Percentiles rank a stretch among this genome's conserved stretches.
phyloP scores from a whole-genome alignment of 805 yeast genomes.

The Barnettozyma salicaria region DNA sequence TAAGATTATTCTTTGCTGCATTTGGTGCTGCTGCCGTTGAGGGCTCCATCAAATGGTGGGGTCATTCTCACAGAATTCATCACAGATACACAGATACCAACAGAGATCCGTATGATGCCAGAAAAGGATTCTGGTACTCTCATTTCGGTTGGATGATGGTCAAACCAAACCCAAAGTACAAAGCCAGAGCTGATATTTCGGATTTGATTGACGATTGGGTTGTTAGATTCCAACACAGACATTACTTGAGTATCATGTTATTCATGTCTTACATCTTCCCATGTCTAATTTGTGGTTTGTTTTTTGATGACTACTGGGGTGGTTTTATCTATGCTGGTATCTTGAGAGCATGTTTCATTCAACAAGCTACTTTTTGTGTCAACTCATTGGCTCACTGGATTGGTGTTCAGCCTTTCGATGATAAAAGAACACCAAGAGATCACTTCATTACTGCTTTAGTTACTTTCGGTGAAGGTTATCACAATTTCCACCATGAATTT shows the following conservation, averaged over 20 bases:
- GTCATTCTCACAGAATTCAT: constrained; percentile 78
- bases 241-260: constrained; percentile 58
- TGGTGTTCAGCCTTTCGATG: constrained; percentile 82
- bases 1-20: constrained; percentile 59
- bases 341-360: constrained; percentile 61
- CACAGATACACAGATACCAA: constrained; percentile 80
- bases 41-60: constrained; percentile 89
- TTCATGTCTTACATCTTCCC: constrained; percentile 59
- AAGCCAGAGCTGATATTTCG: constrained; percentile 53
- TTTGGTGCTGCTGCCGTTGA: constrained; percentile 82
- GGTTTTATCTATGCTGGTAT: constrained; percentile 77
- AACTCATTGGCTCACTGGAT: constrained; percentile 84
- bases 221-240: constrained; percentile 77
- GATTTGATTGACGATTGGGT: constrained; percentile 76
- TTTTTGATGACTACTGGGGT: constrained; percentile 59
- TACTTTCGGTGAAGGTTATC: constrained; percentile 87
- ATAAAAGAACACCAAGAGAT: constrained; percentile 82
- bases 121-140: constrained; percentile 77
- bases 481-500: constrained; percentile 87
- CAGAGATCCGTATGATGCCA: constrained; percentile 84
- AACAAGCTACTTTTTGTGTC: constrained; percentile 83
- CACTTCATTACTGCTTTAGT: constrained; percentile 75
- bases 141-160: constrained; percentile 84
- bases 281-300: constrained; percentile 45
- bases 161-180: constrained; percentile 74